Evolutionary conservation across 1,284 basidiomycete species (phyloP), one percentile per base, ranked within the genome.

Genomic region (Butyriboletus pseudospeciosus): DNA sequence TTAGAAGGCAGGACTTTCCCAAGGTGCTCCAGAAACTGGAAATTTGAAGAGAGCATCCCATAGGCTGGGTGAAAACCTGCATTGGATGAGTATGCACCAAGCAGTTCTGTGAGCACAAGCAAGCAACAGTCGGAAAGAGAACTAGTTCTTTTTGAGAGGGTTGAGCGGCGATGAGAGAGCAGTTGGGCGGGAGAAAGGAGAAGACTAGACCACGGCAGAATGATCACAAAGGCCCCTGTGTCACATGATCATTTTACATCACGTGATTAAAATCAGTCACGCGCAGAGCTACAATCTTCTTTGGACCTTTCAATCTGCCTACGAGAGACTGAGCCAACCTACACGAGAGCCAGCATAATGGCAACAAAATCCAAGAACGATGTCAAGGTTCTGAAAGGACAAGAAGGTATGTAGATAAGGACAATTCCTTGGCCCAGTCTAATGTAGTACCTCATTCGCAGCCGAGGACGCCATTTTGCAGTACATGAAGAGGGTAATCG

Each of bases 401-500:
- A 85, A 65, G 86, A 89, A 66, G 84, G 85, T 82, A 34, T 35
- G 65, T 23, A 30, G 8, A 49, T 5, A 28, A 26, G 3, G 20
- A 20, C 20, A 20, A 20, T 45, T 14, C 9, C 17, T 26, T 4
- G 6, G 3, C 23, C 7, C 1, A 23, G 8, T 34, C 10, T 23
- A 23, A 38, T 14, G 10, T 35, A 1, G n/a, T 10, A 20, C 16
- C 10, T 23, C 26, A 12, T 13, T 2, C 23, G 13, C 57, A 84
- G 86, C 89, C 36, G 89, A 92, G 71, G 83, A 87, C 63, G 79
- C 77, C 51, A 76, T 91, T 9, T 73, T 89, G 40, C 81, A 85
- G 59, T 92, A 92, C 68, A 74, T 92, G 62, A 87, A 83, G 73
- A 76, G 73, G 72, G 89, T 88, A 56, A 45, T 44, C 38, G 10